Base-by-base conservation (phyloP, 192 early-diverging fungal genomes). In the Physocladia obscura region DNA sequence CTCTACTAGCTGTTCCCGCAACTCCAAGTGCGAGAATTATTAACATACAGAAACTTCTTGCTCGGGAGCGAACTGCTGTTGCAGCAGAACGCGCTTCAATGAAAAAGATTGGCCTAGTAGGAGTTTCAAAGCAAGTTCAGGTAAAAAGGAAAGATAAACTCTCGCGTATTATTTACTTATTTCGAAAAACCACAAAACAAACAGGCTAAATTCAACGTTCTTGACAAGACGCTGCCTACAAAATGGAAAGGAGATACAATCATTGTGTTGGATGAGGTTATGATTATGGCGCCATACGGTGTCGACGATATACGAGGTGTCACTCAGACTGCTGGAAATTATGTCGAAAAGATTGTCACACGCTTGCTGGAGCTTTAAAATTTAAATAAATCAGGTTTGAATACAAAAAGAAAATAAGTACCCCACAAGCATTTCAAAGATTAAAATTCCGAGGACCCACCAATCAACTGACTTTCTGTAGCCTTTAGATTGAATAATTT, bases 371-470 rank as follows among this genome's bases (percentile, higher is more conserved):
- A n/a, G n/a, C n/a, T n/a, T n/a, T n/a, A n/a, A n/a, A n/a, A n/a
- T n/a, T n/a, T n/a, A n/a, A n/a, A n/a, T n/a, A n/a, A n/a, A n/a
- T n/a, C n/a, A n/a, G n/a, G n/a, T n/a, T n/a, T n/a, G n/a, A n/a
- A n/a, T n/a, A n/a, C n/a, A n/a, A n/a, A n/a, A n/a, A n/a, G 22
- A 59, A 22, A 34, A 19, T 17, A 48, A 58, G 71, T 87, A 92
- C 80, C 96, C 96, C 22, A 92, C 94, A 63, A 98, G 83, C 96
- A 98, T 98, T 76, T 98, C 96, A 76, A 95, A 98, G 44, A 96
- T 93, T 37, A 98, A 79, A 59, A 98, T 96, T 47, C 96, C 96
- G 39, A 98, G 82, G 26, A 95, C 95, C 96, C 96, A 98, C 96
- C 96, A 98, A 77, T 98, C 96, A 6, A 98, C 96, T 3, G 96